These are phyloP conservation scores for Trichoderma lentiforme DNA, from an alignment of 2,329 filamentous ascomycete genomes.

Conservation along the genomic window DNA sequence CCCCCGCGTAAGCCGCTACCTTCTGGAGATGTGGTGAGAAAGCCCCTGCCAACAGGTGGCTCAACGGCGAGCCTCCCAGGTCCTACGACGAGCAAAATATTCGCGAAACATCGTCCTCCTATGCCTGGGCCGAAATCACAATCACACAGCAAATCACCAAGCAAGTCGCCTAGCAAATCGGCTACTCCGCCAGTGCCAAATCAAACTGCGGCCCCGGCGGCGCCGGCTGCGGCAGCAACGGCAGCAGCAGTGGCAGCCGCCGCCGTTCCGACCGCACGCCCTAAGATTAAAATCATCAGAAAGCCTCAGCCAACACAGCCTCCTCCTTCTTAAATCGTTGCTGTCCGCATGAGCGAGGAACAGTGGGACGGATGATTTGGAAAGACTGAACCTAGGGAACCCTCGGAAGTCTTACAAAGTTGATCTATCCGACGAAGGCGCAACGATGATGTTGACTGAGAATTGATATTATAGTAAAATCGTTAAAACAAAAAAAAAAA, in stretches of 20 bases:
- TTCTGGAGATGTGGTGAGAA: conserved; percentile 24
- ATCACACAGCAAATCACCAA: conserved; percentile 20
- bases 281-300: conserved; percentile 39
- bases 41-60: conserved; percentile 34
- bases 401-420: background rate
- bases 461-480: background rate
- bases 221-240: conserved; percentile 23
- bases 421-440: background rate
- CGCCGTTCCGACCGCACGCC: conserved; percentile 25
- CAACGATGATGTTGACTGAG: background rate
- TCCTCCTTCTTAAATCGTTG: background rate
- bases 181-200: conserved; percentile 24
- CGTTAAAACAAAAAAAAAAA: background rate
- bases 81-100: conserved; percentile 27
- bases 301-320: conserved; percentile 29
- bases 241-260: conserved; percentile 23
- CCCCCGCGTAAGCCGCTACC: conserved; percentile 34
- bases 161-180: conserved; percentile 21
- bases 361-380: background rate
- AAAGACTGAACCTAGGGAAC: background rate
- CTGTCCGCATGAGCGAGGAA: background rate
- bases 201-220: conserved; percentile 23
- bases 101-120: conserved; percentile 25
- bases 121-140: conserved; percentile 20
- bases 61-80: conserved; percentile 25